Conservation (phyloP, 257 asterid genomes). For the Fraxinus pennsylvanica region DNA sequence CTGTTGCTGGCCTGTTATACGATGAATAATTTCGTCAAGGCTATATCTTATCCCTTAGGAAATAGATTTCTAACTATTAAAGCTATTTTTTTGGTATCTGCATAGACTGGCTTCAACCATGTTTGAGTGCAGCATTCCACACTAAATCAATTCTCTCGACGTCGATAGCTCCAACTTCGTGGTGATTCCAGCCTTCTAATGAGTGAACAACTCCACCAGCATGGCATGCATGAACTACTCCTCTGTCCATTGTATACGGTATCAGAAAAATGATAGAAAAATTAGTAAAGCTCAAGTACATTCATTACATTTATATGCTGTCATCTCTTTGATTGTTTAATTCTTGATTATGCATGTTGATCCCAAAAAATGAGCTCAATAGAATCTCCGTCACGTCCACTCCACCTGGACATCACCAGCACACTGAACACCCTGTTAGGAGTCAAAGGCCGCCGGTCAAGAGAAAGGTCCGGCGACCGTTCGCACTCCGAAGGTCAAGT, state of each 20-base stretch:
- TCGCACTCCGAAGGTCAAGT: too few relatives aligned
- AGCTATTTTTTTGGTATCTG: background rate
- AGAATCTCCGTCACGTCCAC: too few relatives aligned
- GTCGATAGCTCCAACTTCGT: constrained; percentile 90
- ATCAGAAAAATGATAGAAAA: background rate
- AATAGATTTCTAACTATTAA: background rate
- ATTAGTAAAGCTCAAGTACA: background rate
- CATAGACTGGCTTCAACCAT: constrained; percentile 68
- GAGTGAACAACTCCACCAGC: constrained; percentile 85
- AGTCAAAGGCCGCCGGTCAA: too few relatives aligned
- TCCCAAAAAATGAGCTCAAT: too few relatives aligned
- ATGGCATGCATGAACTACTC: constrained; percentile 94
- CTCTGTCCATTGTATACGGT: constrained; percentile 92
- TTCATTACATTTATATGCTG: too few relatives aligned
- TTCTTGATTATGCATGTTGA: background rate
- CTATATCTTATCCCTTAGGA: background rate
- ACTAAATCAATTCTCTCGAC: constrained; percentile 72
- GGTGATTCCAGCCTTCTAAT: constrained; percentile 83
- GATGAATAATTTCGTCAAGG: background rate
- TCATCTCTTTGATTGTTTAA: too few relatives aligned
- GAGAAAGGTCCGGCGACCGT: too few relatives aligned
- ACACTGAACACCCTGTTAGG: too few relatives aligned
- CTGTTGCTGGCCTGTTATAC: background rate
- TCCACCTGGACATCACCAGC: too few relatives aligned
- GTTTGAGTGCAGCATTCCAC: constrained; percentile 87